Base-by-base conservation (phyloP, 1,284 basidiomycete species). In the Ganoderma multipileum region DNA sequence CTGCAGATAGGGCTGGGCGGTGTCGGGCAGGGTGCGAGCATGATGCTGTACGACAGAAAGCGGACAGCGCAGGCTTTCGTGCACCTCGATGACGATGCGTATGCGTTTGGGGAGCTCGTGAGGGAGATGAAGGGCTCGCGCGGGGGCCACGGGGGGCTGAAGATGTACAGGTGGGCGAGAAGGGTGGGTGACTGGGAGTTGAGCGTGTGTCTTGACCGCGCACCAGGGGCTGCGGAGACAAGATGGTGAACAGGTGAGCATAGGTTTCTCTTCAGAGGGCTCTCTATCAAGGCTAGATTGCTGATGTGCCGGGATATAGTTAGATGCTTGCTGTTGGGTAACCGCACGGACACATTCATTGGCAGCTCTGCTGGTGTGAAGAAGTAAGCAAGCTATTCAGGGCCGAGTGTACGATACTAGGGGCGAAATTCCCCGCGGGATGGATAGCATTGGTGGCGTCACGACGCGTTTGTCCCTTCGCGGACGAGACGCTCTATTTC, bases 41-140 rank as follows among this genome's bases (percentile, higher is more conserved):
- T 84, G 69, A 68, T 83, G 68, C 73, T 85, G 20, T 84, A 85
- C 67, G 84, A 85, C 68, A 75, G 81, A n/a, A 63, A 81, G 71
- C 75, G 80, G 57, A 81, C 80, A 38, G 80, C 84, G 44, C 72
- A 80, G 50, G 75, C 77, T 18, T 75, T 79, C 63, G 77, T 82
- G 75, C 18, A 71, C 41, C 59, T 62, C 26, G 61, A 38, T 12
- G 69, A 64, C 42, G 71, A 68, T 30, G 68, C 60, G 3, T 47
- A 3, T 55, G 23, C 73, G 60, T 75, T 75, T 33, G 67, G 60
- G 23, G 71, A 72, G 58, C 73, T 75, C n/a, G 61, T 66, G 33
- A 61, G 11, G 33, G 73, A 76, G 58, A 73, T 73, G 63, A 28
- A 63, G 41, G 72, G 73, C 7, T 70, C 72, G 33, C 63, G 71